These are phyloP conservation scores for Botryococcus braunii DNA, from an alignment of 163 green algal species.

Conservation along the genomic window DNA sequence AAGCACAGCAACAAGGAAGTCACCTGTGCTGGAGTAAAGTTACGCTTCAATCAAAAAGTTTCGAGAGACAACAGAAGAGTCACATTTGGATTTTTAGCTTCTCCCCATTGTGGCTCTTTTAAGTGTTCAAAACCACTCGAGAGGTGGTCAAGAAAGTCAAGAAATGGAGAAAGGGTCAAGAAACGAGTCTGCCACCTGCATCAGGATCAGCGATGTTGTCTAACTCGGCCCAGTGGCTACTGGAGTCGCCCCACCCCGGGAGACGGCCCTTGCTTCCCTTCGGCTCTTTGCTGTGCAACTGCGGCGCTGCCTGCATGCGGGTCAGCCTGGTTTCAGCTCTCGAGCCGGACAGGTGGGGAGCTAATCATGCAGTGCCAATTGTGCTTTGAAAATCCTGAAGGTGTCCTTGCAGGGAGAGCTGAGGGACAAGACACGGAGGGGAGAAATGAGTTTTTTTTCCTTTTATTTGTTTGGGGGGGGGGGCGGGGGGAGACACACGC, in stretches of 20 bases:
- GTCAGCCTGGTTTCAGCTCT: too few species aligned
- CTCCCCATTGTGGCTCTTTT: background rate
- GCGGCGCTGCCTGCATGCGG: background rate
- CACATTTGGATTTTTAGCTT: background rate
- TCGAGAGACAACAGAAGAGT: background rate
- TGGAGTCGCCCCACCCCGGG: slow-evolving; percentile 68
- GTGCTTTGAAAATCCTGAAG: too few species aligned
- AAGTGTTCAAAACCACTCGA: background rate
- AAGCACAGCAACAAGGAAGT: too few species aligned
- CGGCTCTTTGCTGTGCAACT: slow-evolving; percentile 13
- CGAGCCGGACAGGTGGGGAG: too few species aligned
- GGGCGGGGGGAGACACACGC: too few species aligned
- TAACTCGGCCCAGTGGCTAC: slow-evolving; percentile 65
- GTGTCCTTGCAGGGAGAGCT: too few species aligned
- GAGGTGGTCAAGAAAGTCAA: background rate
- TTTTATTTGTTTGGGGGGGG: too few species aligned
- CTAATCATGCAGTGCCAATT: too few species aligned
- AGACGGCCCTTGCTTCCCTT: slow-evolving; percentile 28
- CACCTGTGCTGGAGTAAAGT: too few species aligned
- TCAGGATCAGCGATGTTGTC: slow-evolving; percentile 60
- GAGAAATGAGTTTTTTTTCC: too few species aligned
- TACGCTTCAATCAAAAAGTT: background rate
- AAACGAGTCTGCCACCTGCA: slow-evolving; percentile 8
- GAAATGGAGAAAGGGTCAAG: background rate
- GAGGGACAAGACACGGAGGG: too few species aligned